Base-by-base conservation (phyloP, 176 grass and related monocot genomes). In the Otatea glauca region DNA sequence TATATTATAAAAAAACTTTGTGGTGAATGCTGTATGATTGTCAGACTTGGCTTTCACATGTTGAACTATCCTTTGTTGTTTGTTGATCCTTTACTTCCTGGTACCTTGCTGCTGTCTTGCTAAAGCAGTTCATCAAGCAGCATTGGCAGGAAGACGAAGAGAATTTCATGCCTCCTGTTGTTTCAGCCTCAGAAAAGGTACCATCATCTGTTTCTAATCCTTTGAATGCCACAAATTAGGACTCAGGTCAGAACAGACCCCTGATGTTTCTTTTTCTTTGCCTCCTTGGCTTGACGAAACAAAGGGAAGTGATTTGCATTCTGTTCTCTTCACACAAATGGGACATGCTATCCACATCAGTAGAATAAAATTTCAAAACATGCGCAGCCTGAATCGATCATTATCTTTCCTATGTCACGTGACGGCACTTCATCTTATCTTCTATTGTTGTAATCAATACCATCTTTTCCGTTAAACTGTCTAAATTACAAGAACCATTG, bases 121-220 rank as follows among this genome's bases (percentile, higher is more conserved):
- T 98, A 77, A 98, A 95, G 85, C 96, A 98, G 83, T 98, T 93
- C 82, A 98, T 98, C 62, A 95, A 93, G 86, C 91, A 93, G 56
- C 96, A 98, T 76, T 98, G 96, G 96, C 91, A 95, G 75, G 91
- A 93, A 78, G 88, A 90, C 15, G 93, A 98, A 81, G 96, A 98
- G 25, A 95, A 95, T 81, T 98, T 98, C 39, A 77, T 95, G 38
- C 96, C 89, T 60, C 96, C 92, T 73, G 81, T 83, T 82, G 93
- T 98, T 92, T 93, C 87, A 3, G 55, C 83, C 62, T 85, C 84
- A 55, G 96, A 98, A 83, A 98, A 98, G 96, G 96, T 98, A 75
- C 38, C 21, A 34, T 65, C 43, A 37, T 14, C 10, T 50, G 4
- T 35, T 45, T 17, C 29, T 84, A 59, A 54, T 74, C 43, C 61